Base-by-base conservation (phyloP, 257 asterid species). In the Hygrophila difformis region DNA sequence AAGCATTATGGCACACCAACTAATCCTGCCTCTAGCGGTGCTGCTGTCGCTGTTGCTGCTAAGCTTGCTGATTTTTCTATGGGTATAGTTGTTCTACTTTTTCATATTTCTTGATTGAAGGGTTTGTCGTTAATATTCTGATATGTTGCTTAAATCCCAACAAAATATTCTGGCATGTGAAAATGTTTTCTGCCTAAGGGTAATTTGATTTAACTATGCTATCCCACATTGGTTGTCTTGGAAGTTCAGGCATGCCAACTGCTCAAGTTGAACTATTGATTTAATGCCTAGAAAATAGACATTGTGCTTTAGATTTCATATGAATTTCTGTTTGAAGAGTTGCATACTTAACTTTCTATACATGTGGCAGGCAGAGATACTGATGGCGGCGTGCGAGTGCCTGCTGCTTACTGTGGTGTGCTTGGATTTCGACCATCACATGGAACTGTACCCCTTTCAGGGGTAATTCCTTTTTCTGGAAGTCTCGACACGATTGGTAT, bases 1-100 rank as follows among this genome's bases (percentile, higher is more conserved):
- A 86, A 61, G 76, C 94, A 87, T 70, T 78, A 74, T 40, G 99
- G 65, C 24, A 53, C 89, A 41, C 99, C 99, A 39, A 83, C 94
- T 39, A 91, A 91, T 77, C 99, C 99, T n/a, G 74, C 93, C 53
- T 91, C 93, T n/a, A 80, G 99, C 71, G 99, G 97, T 51, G 87
- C 99, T 67, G 89, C 99, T 53, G 97, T 83, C 12, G 81, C 95
- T 29, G 99, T 81, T 45, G 87, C 97, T 59, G 94, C 93, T 49
- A 75, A 79, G 36, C 74, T 83, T 63, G 93, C 70, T 47, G 99
- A 91, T 66, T 91, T 91, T 77, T 75, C 99, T 42, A 54, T 91
- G 71, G 99, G 99, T 91, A 26, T 26, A 3, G 15, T 35, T 8
- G 44, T 41, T 57, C 7, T 45, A 38, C 44, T 9, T 42, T 39